Evolutionary conservation across 2,329 filamentous ascomycete genomes (phyloP).

Genomic region (Neofusicoccum parvum): DNA sequence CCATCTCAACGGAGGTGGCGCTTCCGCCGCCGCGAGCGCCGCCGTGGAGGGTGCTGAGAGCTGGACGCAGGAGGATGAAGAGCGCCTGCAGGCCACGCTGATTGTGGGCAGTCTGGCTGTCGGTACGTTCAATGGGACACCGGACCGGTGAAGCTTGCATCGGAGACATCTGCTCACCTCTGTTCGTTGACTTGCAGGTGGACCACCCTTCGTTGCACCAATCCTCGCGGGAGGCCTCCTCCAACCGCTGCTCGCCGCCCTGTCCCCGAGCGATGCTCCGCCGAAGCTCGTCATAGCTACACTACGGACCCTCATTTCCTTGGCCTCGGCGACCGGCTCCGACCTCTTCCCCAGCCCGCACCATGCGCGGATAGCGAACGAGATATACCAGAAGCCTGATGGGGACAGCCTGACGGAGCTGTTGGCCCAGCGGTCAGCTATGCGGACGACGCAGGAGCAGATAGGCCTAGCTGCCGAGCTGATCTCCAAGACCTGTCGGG

Average conservation of each 20-base stretch:
- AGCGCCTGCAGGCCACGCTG: constrained; percentile 77
- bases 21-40: constrained; percentile 16
- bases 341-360: constrained; percentile 44
- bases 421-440: constrained; percentile 60
- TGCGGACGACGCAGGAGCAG: constrained; percentile 61
- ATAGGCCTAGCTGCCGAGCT: constrained; percentile 62
- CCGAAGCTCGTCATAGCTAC: constrained; percentile 71
- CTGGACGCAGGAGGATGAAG: constrained; percentile 65
- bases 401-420: constrained; percentile 67
- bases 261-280: constrained; percentile 67
- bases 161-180: neutral
- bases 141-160: neutral
- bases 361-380: constrained; percentile 29
- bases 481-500: constrained; percentile 65
- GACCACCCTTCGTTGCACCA: constrained; percentile 75
- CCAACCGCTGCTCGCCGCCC: constrained; percentile 68
- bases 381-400: constrained; percentile 64
- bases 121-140: constrained; percentile 56
- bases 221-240: constrained; percentile 69
- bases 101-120: constrained; percentile 83
- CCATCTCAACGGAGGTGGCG: constrained; percentile 29
- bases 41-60: constrained; percentile 32
- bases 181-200: constrained; percentile 56
- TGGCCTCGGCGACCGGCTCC: constrained; percentile 65
- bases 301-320: constrained; percentile 71